Evolutionary conservation across 1,284 basidiomycete genomes (phyloP).

Genomic region (Ustilago cynodontis): DNA sequence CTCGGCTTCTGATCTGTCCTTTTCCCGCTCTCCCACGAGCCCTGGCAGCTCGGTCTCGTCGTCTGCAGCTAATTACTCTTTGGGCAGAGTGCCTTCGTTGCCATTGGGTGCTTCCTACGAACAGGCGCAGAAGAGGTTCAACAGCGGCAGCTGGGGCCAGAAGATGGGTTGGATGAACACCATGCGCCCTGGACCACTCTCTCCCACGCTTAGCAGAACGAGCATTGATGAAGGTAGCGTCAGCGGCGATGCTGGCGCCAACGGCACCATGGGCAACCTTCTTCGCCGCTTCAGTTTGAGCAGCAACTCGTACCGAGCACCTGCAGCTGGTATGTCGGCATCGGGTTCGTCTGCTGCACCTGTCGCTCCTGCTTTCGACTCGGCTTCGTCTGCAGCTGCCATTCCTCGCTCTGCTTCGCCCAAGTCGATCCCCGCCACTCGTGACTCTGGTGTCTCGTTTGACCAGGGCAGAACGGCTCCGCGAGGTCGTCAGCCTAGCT

Average conservation of each 20-base stretch:
- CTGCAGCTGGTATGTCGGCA: conserved; percentile 1
- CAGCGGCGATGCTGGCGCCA: conserved; percentile 16
- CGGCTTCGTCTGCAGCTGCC: conserved; percentile 21
- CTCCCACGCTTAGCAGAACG: conserved; percentile 29
- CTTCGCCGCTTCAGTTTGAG: conserved; percentile 57
- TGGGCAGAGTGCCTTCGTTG: conserved; percentile 54
- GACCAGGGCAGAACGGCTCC: conserved; percentile 17
- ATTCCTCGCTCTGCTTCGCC: conserved; percentile 43
- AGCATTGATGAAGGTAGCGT: conserved; percentile 46
- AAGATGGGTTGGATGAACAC: conserved; percentile 52
- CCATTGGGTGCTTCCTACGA: conserved; percentile 52
- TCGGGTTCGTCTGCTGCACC: conserved; percentile 17
- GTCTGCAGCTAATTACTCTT: conserved; percentile 29
- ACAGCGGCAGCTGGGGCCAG: conserved; percentile 55
- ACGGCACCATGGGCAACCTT: conserved; percentile 50
- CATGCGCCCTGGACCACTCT: conserved; percentile 44
- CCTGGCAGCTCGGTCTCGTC: conserved; percentile 38
- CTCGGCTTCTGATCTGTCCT: conserved; percentile 40
- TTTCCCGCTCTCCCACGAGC: conserved; percentile 40
- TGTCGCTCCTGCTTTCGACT: conserved; percentile 24
- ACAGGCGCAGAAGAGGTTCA: conserved; percentile 56
- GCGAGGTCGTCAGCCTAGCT: conserved; percentile 50
- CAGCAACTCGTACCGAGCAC: conserved; percentile 42
- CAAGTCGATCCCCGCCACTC: conserved; percentile 28
- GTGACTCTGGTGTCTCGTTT: conserved; percentile 42